Conservation (phyloP, 371 early-diverging fungal species). For the Mycotypha africana region DNA sequence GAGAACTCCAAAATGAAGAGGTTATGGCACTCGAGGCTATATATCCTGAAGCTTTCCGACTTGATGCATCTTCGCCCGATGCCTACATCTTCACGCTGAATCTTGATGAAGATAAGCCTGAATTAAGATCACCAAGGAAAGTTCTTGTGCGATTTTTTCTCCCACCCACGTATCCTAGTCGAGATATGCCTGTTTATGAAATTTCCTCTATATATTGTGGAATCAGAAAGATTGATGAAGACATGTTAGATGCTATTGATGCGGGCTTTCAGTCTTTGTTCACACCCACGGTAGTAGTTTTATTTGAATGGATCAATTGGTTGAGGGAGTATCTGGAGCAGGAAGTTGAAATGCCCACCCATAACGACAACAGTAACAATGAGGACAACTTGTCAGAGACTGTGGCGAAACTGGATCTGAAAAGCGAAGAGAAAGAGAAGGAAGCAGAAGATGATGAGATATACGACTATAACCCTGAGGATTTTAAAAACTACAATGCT, state of each 20-base stretch:
- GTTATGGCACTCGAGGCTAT: slow-evolving; percentile 35
- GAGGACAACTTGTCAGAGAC: too few species aligned
- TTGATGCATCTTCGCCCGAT: slow-evolving; percentile 8
- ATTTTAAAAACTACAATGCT: slow-evolving; percentile 4
- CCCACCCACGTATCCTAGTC: slow-evolving; percentile 65
- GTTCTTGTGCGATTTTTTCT: slow-evolving; percentile 50
- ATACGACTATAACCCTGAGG: slow-evolving; percentile 9
- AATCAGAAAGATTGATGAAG: slow-evolving; percentile 34
- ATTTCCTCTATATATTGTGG: slow-evolving; percentile 65
- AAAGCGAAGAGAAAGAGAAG: slow-evolving; percentile 3
- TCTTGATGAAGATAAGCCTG: slow-evolving; percentile 24
- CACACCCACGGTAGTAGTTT: slow-evolving; percentile 62
- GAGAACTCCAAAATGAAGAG: slow-evolving; percentile 34
- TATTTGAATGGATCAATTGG: slow-evolving; percentile 77
- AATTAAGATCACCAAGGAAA: slow-evolving; percentile 28
- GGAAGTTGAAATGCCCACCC: slow-evolving; percentile 3
- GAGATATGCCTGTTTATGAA: slow-evolving; percentile 64
- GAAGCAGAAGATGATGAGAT: slow-evolving; percentile 2
- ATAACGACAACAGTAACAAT: neutral
- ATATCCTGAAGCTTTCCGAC: slow-evolving; percentile 26
- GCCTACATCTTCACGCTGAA: slow-evolving; percentile 27
- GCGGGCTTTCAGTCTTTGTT: slow-evolving; percentile 53
- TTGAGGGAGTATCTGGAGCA: slow-evolving; percentile 54
- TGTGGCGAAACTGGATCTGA: too few species aligned
- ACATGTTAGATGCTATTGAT: slow-evolving; percentile 43